phyloP scores from a whole-genome alignment of 768 basidiomycete species.

The Mrakia blollopis region DNA sequence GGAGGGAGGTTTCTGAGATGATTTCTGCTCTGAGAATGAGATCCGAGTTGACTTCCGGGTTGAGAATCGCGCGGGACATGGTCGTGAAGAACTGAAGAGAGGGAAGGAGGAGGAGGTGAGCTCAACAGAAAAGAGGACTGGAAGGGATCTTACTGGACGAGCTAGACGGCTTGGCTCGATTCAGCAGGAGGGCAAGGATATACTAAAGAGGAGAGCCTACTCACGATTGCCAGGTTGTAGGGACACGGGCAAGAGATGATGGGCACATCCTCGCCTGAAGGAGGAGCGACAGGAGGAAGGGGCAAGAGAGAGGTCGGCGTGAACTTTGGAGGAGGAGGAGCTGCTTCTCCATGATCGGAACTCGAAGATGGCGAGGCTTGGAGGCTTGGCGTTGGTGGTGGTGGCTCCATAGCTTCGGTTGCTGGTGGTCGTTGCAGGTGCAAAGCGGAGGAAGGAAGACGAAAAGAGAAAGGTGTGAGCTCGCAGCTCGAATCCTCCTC shows the following conservation, averaged over 20 bases:
- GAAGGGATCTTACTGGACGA: not conserved
- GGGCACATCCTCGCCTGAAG: not conserved
- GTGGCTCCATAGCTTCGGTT: too few species aligned
- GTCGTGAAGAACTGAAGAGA: constrained; percentile 63
- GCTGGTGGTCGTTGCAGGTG: not conserved
- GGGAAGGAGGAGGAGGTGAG: not conserved
- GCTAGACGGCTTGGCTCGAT: not conserved
- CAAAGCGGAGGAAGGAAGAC: not conserved
- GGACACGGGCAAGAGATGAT: constrained; percentile 12
- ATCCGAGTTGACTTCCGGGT: constrained; percentile 90
- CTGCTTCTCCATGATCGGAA: not conserved
- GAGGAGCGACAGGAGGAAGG: not conserved
- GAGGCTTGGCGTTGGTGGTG: too few species aligned
- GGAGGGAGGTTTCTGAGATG: constrained; percentile 40
- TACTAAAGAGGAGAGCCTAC: not conserved
- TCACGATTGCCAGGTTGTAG: not conserved
- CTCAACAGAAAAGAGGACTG: not conserved
- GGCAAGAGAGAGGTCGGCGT: not conserved
- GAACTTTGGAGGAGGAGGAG: not conserved
- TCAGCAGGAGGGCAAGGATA: too few species aligned
- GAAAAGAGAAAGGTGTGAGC: not conserved
- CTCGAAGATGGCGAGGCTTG: not conserved
- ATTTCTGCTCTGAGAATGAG: constrained; percentile 81
- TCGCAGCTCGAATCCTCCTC: too few species aligned
- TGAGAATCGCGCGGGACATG: constrained; percentile 66